Base-by-base conservation (phyloP, 768 basidiomycete species). In the Pleurotus djamor region DNA sequence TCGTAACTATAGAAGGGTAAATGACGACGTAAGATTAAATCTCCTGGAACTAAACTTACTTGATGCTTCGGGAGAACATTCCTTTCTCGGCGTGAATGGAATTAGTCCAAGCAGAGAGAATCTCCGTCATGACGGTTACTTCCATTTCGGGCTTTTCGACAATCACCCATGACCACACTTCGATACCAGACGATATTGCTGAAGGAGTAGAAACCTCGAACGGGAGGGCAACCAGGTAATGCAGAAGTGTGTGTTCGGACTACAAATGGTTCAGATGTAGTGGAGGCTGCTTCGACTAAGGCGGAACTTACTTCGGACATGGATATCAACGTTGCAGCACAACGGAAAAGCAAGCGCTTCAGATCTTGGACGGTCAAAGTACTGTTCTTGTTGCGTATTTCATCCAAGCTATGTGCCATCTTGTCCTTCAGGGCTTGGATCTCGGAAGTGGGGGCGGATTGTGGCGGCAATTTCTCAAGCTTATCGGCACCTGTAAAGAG, bases 81-180 rank as follows among this genome's bases (percentile, higher is more conserved):
- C 97, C 97, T 63, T 83, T 88, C 59, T 86, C 81, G 38, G 83
- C 78, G 62, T 82, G 84, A 60, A 98, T 90, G 4, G 91, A 91
- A 57, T 84, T 81, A 50, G 88, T 81, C 97, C 97, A 99, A 2
- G 91, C 91, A 2, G 91, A 84, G 48, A 92, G 75, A 52, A 98
- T 83, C 66, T 98, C 95, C 4, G 85, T 78, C 81, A 98, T 89
- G 16, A 98, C 72, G 2, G 87, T 85, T 50, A 95, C 84, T 71
- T 98, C 96, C 9, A 90, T 77, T 49, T 83, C 82, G 0, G 92
- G 87, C 60, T 92, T 85, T 69, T 96, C 91, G 12, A 91, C 86
- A 55, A 97, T 89, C 0, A 97, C 82, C 96, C 96, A 98, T 3
- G 91, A 94, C 97, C 97, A 98, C 8, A 90, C 89, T 68, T 98